phyloP scores from a whole-genome alignment of 345 rosid genomes.

The Combretum micranthum region DNA sequence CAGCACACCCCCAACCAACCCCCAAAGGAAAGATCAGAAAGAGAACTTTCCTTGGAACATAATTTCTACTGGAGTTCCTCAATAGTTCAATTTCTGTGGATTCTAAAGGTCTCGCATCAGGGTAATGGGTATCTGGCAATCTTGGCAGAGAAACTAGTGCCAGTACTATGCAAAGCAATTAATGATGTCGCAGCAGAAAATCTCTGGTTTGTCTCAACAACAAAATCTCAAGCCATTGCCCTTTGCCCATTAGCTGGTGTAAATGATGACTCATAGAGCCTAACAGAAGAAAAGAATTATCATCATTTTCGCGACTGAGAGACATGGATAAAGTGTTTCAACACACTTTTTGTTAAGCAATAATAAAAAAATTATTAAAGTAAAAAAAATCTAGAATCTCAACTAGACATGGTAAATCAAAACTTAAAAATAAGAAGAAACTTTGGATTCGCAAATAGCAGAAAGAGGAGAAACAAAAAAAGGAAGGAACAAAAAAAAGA shows the following conservation, averaged over 20 bases:
- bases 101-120: constrained; percentile 39
- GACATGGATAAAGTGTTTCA: not conserved
- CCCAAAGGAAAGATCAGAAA: constrained; percentile 1
- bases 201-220: constrained; percentile 24
- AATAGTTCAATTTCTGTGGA: constrained; percentile 26
- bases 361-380: too few relatives aligned
- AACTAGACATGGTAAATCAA: too few relatives aligned
- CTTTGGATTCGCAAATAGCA: too few relatives aligned
- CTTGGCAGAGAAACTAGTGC: constrained; percentile 46
- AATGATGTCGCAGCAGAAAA: constrained; percentile 44
- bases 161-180: constrained; percentile 48
- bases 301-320: not conserved
- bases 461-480: too few relatives aligned
- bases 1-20: too few relatives aligned
- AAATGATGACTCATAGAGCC: constrained; percentile 40
- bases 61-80: constrained; percentile 22
- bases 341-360: not conserved
- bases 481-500: too few relatives aligned
- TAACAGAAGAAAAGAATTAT: constrained; percentile 19
- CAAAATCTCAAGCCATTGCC: constrained; percentile 26
- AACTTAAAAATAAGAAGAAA: not conserved
- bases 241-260: constrained; percentile 35
- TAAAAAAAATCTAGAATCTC: too few relatives aligned
- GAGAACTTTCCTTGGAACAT: constrained; percentile 23
- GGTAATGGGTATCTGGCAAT: constrained; percentile 44